These are phyloP conservation scores for Myrica gale DNA, from an alignment of 306 rosid species.

Conservation along the genomic window DNA sequence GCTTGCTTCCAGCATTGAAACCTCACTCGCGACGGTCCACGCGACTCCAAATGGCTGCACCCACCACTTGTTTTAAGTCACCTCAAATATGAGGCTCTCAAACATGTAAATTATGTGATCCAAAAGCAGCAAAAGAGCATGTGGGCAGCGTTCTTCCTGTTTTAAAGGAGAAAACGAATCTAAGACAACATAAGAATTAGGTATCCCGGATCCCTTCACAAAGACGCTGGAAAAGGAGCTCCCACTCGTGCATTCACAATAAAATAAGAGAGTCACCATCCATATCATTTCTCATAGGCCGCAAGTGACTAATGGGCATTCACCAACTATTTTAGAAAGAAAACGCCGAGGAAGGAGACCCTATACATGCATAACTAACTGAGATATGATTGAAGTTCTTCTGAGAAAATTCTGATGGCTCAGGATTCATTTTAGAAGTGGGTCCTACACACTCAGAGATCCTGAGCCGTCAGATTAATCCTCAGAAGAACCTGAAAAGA, in stretches of 20 bases:
- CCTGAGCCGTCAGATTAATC: too few species aligned
- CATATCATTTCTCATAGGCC: background rate
- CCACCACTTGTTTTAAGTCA: slow-evolving; percentile 19
- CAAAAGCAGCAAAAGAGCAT: slow-evolving; percentile 17
- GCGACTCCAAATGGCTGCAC: slow-evolving; percentile 7
- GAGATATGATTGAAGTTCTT: too few species aligned
- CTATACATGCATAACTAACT: too few species aligned
- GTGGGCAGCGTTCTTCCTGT: slow-evolving; percentile 25
- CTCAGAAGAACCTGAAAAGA: too few species aligned
- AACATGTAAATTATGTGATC: slow-evolving; percentile 33
- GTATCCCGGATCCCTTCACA: background rate
- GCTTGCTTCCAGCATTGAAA: slow-evolving; percentile 2
- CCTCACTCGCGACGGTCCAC: slow-evolving; percentile 11
- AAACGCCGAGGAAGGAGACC: background rate
- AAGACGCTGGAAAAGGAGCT: background rate
- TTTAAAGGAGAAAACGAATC: background rate
- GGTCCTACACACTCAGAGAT: too few species aligned
- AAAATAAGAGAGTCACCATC: background rate
- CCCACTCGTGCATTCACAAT: background rate
- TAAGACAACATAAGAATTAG: background rate
- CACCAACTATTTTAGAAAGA: background rate
- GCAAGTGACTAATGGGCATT: background rate
- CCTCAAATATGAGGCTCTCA: slow-evolving; percentile 18
- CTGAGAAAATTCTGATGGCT: too few species aligned
- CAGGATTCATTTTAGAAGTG: too few species aligned